phyloP scores from a whole-genome alignment of 306 rosid species.

The Fagus crenata region DNA sequence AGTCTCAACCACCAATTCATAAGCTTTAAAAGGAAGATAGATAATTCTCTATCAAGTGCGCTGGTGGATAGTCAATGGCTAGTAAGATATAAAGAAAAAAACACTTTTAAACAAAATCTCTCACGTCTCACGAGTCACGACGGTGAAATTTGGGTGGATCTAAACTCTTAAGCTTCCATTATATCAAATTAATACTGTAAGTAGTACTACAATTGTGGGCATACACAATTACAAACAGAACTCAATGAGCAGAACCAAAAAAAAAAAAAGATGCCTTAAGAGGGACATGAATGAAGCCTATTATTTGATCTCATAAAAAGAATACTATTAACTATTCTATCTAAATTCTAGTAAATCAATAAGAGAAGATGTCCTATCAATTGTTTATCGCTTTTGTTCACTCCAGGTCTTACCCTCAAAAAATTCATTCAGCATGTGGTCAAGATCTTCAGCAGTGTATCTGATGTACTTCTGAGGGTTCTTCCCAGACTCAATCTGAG shows the following conservation, averaged over 20 bases:
- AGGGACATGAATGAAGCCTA: not conserved
- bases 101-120: not conserved
- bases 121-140: not conserved
- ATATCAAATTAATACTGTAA: not conserved
- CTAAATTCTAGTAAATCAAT: slow-evolving; percentile 12
- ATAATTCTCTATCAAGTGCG: not conserved
- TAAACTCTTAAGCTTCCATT: not conserved
- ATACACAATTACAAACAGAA: not conserved
- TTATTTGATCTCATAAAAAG: not conserved
- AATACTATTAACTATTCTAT: not conserved
- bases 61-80: not conserved
- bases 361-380: slow-evolving; percentile 14
- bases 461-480: slow-evolving; percentile 72
- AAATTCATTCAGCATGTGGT: slow-evolving; percentile 78
- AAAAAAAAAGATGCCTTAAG: not conserved
- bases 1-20: too few relatives aligned
- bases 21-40: too few relatives aligned
- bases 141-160: not conserved
- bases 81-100: not conserved
- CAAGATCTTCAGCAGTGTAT: slow-evolving; percentile 69
- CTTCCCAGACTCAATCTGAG: slow-evolving; percentile 83
- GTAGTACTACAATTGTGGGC: not conserved
- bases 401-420: slow-evolving; percentile 85
- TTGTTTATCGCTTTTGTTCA: slow-evolving; percentile 73
- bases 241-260: not conserved